phyloP scores from a whole-genome alignment of 768 basidiomycete species.

The Exsudoporus frostii region DNA sequence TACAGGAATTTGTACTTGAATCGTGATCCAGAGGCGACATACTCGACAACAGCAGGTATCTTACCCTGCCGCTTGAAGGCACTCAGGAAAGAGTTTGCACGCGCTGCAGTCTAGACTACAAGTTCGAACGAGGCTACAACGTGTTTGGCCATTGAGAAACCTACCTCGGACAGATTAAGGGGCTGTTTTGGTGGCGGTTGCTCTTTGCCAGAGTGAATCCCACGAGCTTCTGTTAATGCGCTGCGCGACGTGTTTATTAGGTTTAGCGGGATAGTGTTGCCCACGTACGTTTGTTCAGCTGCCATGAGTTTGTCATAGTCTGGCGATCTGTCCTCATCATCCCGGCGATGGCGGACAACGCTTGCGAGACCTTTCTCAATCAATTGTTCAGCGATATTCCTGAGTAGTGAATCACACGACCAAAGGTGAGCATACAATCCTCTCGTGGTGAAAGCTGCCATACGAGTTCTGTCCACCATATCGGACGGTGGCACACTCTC shows the following conservation, averaged over 20 bases:
- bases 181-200: conserved; percentile 73
- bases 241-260: conserved; percentile 38
- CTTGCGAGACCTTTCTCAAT: conserved; percentile 91
- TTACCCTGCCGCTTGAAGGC: conserved; percentile 87
- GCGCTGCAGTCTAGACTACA: conserved; percentile 51
- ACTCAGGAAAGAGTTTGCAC: conserved; percentile 85
- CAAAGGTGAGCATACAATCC: conserved; percentile 1
- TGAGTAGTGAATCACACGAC: conserved; percentile 28
- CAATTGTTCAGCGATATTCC: conserved; percentile 89
- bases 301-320: conserved; percentile 96
- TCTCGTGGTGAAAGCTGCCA: conserved; percentile 21
- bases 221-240: conserved; percentile 72
- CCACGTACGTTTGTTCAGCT: conserved; percentile 85
- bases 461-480: conserved; percentile 80
- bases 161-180: conserved; percentile 88
- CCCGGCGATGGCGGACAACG: conserved; percentile 87
- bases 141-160: conserved; percentile 6
- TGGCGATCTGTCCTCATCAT: conserved; percentile 93
- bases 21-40: conserved; percentile 89
- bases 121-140: neutral
- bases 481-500: conserved; percentile 87
- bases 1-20: conserved; percentile 66
- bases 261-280: neutral
- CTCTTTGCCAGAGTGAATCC: conserved; percentile 93
- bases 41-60: conserved; percentile 86